These are phyloP conservation scores for Geotrichum klebahnii DNA, from an alignment of 1,139 yeast species.

Conservation along the genomic window DNA sequence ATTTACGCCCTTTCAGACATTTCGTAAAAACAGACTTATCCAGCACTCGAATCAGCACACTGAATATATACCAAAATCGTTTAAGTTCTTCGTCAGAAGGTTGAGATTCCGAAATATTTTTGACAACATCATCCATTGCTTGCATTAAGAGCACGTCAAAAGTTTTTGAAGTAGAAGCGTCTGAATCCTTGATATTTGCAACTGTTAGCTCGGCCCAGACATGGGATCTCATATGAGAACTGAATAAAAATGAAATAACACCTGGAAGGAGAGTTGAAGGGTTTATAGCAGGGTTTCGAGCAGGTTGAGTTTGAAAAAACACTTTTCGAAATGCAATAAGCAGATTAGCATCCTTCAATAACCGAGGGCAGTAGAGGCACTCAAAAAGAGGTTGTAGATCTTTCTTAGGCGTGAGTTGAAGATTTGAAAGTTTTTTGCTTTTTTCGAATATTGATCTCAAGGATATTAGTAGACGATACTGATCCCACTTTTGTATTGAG, in stretches of 20 bases:
- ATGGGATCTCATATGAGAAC: slow-evolving; percentile 28
- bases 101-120: slow-evolving; percentile 9
- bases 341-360: slow-evolving; percentile 22
- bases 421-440: slow-evolving; percentile 16
- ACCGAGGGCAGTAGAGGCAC: slow-evolving; percentile 30
- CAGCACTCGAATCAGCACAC: slow-evolving; percentile 16
- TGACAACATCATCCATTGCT: slow-evolving; percentile 22
- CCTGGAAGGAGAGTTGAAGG: slow-evolving; percentile 34
- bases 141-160: slow-evolving; percentile 24
- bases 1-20: slow-evolving; percentile 12
- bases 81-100: slow-evolving; percentile 11
- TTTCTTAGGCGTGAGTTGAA: slow-evolving; percentile 23
- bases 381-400: slow-evolving; percentile 28
- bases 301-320: slow-evolving; percentile 30
- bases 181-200: slow-evolving; percentile 17
- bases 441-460: slow-evolving; percentile 23
- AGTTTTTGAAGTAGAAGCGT: slow-evolving; percentile 18
- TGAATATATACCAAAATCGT: slow-evolving; percentile 17
- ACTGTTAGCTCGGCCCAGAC: slow-evolving; percentile 31
- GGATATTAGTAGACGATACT: slow-evolving; percentile 23
- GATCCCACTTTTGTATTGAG: slow-evolving; percentile 27
- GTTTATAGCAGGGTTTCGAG: slow-evolving; percentile 29
- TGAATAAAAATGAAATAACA: slow-evolving; percentile 34
- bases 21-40: slow-evolving; percentile 20
- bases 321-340: slow-evolving; percentile 25